Evolutionary conservation across 805 yeast genomes (phyloP).

Genomic region (Kurtzmaniella fragi): DNA sequence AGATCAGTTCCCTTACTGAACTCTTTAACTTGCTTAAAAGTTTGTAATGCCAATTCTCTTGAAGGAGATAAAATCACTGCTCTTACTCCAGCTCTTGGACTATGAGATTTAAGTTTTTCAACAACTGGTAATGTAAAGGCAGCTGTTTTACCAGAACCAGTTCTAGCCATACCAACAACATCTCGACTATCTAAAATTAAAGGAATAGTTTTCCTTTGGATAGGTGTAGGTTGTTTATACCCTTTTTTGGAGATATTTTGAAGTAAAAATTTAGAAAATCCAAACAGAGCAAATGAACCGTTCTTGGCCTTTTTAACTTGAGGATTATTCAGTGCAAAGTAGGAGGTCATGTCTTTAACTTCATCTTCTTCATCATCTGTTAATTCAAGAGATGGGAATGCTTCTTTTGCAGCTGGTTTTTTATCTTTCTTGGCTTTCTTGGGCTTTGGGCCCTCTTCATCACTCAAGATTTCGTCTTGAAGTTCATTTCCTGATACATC

Average conservation of each 20-base stretch:
- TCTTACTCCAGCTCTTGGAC: conserved; percentile 83
- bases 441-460: conserved; percentile 36
- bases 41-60: conserved; percentile 93
- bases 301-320: conserved; percentile 56
- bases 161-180: conserved; percentile 99
- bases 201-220: conserved; percentile 94
- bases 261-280: conserved; percentile 68
- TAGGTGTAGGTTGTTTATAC: conserved; percentile 93
- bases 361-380: conserved; percentile 44
- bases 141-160: conserved; percentile 99
- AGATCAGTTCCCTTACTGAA: conserved; percentile 81
- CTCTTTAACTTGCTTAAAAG: conserved; percentile 82
- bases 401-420: conserved; percentile 9
- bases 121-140: conserved; percentile 90
- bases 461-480: conserved; percentile 52
- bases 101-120: conserved; percentile 77
- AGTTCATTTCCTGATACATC: conserved; percentile 30
- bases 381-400: conserved; percentile 49
- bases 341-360: conserved; percentile 22
- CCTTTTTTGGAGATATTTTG: conserved; percentile 78
- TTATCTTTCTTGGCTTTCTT: conserved; percentile 16
- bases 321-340: conserved; percentile 38
- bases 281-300: conserved; percentile 88
- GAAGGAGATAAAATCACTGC: conserved; percentile 90
- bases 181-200: conserved; percentile 81